Percentiles rank a stretch among this genome's conserved stretches.
These are phyloP conservation scores for Yamadazyma mexicana DNA, from an alignment of 1,139 yeast species.

Conservation along the genomic window DNA sequence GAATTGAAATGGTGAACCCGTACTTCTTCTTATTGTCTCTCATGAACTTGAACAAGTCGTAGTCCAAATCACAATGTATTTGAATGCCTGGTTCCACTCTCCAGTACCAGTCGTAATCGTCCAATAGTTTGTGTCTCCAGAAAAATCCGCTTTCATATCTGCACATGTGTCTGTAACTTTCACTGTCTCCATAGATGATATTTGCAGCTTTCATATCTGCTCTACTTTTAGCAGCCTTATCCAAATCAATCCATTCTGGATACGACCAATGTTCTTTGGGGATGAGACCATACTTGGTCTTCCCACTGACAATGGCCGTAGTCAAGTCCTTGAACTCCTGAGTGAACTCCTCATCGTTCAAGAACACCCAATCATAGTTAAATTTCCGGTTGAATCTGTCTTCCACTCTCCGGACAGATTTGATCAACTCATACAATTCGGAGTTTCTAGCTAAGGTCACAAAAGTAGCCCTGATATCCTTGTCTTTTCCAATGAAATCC, in stretches of 20 bases:
- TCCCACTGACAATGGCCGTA: conserved; percentile 54
- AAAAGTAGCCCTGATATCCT: conserved; percentile 56
- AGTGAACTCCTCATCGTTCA: conserved; percentile 63
- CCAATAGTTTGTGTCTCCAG: conserved; percentile 53
- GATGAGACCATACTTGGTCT: conserved; percentile 59
- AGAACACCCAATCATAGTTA: conserved; percentile 80
- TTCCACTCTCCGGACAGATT: conserved; percentile 67
- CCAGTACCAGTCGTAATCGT: conserved; percentile 67
- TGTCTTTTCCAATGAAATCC: conserved; percentile 15
- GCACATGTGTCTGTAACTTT: conserved; percentile 76
- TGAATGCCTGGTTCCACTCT: conserved; percentile 70
- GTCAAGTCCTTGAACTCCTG: conserved; percentile 56
- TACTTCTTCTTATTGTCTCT: conserved; percentile 56
- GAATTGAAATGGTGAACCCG: conserved; percentile 67
- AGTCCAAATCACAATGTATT: conserved; percentile 61
- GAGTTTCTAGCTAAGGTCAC: conserved; percentile 62
- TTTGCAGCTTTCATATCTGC: conserved; percentile 46
- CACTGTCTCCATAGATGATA: conserved; percentile 63
- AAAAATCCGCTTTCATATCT: conserved; percentile 70
- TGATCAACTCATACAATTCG: conserved; percentile 63
- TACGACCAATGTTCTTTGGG: conserved; percentile 70
- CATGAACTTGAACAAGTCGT: conserved; percentile 67
- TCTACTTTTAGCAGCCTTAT: conserved; percentile 51
- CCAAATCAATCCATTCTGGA: conserved; percentile 68
- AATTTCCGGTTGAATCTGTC: conserved; percentile 68